Conservation (phyloP, 352 stramenopile genomes). For the Phytophthora constricta region DNA sequence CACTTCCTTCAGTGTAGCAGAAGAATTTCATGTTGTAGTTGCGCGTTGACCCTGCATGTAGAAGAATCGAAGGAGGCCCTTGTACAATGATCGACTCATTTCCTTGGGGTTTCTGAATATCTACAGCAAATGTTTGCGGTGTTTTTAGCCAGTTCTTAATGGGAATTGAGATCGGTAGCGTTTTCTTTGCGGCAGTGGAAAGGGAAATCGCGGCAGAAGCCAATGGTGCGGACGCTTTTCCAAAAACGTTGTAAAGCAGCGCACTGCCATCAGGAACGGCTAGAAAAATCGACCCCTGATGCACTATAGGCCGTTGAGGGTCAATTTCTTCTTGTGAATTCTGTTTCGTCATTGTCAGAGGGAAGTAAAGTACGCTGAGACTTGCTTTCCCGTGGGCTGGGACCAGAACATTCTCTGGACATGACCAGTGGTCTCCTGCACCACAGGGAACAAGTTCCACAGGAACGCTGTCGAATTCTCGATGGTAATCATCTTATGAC, state of each 20-base stretch:
- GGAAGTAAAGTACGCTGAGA: conserved; percentile 79
- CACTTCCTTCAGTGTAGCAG: conserved; percentile 82
- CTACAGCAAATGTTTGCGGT: conserved; percentile 81
- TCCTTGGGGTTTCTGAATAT: conserved; percentile 51
- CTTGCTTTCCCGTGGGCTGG: conserved; percentile 67
- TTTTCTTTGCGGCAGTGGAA: conserved; percentile 83
- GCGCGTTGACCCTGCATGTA: conserved; percentile 59
- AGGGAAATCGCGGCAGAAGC: conserved; percentile 45
- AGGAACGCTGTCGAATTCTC: conserved; percentile 82
- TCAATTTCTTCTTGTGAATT: conserved; percentile 28
- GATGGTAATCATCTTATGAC: conserved; percentile 67
- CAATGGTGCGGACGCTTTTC: conserved; percentile 70
- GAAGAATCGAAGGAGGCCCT: conserved; percentile 69
- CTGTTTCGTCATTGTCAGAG: conserved; percentile 86
- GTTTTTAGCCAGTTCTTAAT: conserved; percentile 91
- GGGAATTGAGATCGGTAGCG: conserved; percentile 65
- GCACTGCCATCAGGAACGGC: conserved; percentile 90
- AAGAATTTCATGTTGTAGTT: conserved; percentile 92
- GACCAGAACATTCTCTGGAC: conserved; percentile 83
- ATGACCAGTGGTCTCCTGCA: conserved; percentile 90
- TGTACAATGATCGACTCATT: conserved; percentile 63
- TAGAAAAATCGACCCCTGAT: conserved; percentile 90
- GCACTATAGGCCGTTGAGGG: conserved; percentile 45
- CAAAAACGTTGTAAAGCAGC: conserved; percentile 87
- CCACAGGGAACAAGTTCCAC: conserved; percentile 89